Percentiles rank a stretch among this genome's conserved stretches.
Evolutionary conservation across 1,139 yeast species (phyloP).

Genomic region (Suhomyces taliae): DNA sequence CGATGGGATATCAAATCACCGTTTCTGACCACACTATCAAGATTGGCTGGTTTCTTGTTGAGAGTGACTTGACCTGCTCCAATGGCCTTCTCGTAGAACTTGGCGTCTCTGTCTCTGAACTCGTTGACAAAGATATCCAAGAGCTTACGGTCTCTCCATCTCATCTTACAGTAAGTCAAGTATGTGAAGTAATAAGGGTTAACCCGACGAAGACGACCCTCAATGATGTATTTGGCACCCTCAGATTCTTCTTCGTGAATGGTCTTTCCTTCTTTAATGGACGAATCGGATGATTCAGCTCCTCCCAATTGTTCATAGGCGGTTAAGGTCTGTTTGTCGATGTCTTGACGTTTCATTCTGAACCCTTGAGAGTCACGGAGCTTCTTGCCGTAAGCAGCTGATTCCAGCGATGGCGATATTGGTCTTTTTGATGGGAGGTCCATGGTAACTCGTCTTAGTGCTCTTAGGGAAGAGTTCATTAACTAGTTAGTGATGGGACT

Average conservation of each 20-base stretch:
- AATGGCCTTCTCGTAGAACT: slow-evolving; percentile 68
- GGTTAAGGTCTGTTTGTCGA: slow-evolving; percentile 42
- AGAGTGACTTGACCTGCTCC: slow-evolving; percentile 71
- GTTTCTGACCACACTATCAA: slow-evolving; percentile 68
- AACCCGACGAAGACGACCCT: slow-evolving; percentile 67
- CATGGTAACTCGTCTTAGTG: not conserved
- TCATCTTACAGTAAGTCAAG: slow-evolving; percentile 81
- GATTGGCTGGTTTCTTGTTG: slow-evolving; percentile 61
- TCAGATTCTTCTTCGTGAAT: slow-evolving; percentile 55
- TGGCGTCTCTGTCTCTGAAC: slow-evolving; percentile 76
- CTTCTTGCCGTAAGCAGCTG: slow-evolving; percentile 14
- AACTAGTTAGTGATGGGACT: not conserved
- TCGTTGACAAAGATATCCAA: slow-evolving; percentile 80
- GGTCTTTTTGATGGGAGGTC: slow-evolving; percentile 3
- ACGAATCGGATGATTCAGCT: slow-evolving; percentile 23
- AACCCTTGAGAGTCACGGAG: slow-evolving; percentile 51
- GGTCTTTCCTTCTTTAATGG: slow-evolving; percentile 39
- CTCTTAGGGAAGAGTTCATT: not conserved
- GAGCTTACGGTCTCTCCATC: slow-evolving; percentile 85
- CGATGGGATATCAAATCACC: slow-evolving; percentile 86
- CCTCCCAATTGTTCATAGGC: slow-evolving; percentile 47
- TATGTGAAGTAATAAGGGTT: slow-evolving; percentile 88
- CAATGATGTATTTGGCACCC: slow-evolving; percentile 52
- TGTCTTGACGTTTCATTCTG: slow-evolving; percentile 44
- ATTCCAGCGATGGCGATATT: slow-evolving; percentile 3